Base-by-base conservation (phyloP, 2,329 filamentous ascomycete species). In the Colletotrichum limetticola region DNA sequence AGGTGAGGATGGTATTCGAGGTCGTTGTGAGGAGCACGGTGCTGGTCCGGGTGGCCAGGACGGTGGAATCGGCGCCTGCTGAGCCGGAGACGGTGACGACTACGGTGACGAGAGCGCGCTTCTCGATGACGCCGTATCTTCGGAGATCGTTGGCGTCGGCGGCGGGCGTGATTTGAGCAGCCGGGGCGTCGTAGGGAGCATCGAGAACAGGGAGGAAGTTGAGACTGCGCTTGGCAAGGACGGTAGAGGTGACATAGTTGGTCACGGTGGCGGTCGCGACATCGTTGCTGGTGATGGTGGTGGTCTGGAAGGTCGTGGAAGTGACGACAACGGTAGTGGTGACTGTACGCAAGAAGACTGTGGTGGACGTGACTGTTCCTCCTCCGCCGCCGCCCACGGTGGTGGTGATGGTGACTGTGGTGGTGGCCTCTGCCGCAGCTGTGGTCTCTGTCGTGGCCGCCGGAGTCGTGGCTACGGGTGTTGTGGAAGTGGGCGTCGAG, bases 241-340 rank as follows among this genome's bases (percentile, higher is more conserved):
- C 62, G 11, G 83, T 84, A 3, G 78, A 79, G 1, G 83, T 85
- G 62, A 77, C 76, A 58, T 79, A 84, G 56, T 80, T 76, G 28
- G 78, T 82, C 55, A 70, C 78, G 9, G 83, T 85, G 46, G 83
- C 82, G 14, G 81, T 83, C 6, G 80, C 77, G 42, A 77, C 78
- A 63, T 81, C 78, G 67, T 75, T 78, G 69, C 76, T 79, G 63
- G 83, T 85, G 66, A 84, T 78, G 66, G 82, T 84, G 24, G 75
- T 77, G 46, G 83, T 85, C 59, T 76, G 74, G 74, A 83, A 82
- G 56, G 74, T 74, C 60, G 82, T 84, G 14, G 76, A 77, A 26
- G 82, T 83, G 26, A 83, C 76, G 62, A 81, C 59, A 22, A 82
- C 76, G 49, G 82, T 83, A 6, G 79, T 77, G 32, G 79, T 65